phyloP scores from a whole-genome alignment of 129 eudicot species.

The Rutidosis leptorrhynchoides region DNA sequence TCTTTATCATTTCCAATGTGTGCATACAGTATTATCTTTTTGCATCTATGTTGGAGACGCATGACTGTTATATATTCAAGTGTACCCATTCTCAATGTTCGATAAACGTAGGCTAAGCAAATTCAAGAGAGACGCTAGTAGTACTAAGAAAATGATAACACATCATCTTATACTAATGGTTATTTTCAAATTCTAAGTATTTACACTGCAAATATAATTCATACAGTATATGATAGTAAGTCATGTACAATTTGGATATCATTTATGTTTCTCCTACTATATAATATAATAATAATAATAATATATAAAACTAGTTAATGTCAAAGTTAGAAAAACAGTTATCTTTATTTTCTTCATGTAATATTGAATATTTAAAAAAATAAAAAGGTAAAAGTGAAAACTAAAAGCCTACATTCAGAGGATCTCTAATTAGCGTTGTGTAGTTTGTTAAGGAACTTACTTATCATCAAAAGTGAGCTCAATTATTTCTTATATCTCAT shows the following conservation, averaged over 20 bases:
- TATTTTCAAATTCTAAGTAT: not conserved
- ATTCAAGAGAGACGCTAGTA: not conserved
- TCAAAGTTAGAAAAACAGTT: not conserved
- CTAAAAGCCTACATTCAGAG: not conserved
- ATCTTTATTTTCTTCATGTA: no score
- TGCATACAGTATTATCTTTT: not conserved
- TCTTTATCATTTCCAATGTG: not conserved
- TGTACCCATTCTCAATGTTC: no score
- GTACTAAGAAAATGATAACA: not conserved
- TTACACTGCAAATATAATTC: not conserved
- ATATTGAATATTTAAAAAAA: not conserved
- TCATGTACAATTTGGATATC: not conserved
- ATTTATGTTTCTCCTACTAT: no score
- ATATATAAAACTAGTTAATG: no score
- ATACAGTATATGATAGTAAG: not conserved
- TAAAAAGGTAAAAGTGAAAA: not conserved
- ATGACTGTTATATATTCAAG: not conserved
- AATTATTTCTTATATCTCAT: not conserved
- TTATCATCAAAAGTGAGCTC: not conserved
- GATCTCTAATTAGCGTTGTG: not conserved
- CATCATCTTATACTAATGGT: not conserved
- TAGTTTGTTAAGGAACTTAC: not conserved
- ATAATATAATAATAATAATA: no score
- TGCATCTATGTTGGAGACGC: not conserved
- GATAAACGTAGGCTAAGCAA: not conserved